phyloP scores from a whole-genome alignment of 306 rosid genomes.

The Boehmeria nivea region DNA sequence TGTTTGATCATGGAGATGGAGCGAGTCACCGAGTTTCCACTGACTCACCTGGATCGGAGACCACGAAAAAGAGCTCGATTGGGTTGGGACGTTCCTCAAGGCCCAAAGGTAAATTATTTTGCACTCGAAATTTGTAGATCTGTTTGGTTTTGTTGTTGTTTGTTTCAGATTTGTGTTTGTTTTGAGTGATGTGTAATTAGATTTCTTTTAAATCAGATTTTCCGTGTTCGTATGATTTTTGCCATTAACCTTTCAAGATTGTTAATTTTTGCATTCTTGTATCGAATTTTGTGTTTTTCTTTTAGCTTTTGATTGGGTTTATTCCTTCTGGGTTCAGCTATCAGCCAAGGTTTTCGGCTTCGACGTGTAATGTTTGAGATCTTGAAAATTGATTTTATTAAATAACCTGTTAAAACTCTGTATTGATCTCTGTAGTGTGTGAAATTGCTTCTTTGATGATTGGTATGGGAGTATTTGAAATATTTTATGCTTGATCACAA shows the following conservation, averaged over 20 bases:
- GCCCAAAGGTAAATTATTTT: conserved; percentile 62
- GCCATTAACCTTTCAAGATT: too few species aligned
- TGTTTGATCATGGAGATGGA: conserved; percentile 63
- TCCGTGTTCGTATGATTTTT: too few species aligned
- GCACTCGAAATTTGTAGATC: conserved; percentile 20
- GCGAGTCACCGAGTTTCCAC: conserved; percentile 86
- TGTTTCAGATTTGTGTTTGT: conserved; percentile 20
- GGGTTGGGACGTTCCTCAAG: conserved; percentile 92
- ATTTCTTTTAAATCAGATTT: too few species aligned
- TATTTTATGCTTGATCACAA: background rate
- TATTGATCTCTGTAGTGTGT: background rate
- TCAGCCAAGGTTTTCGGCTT: too few species aligned
- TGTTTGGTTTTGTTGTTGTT: conserved; percentile 18
- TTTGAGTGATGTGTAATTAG: conserved; percentile 27
- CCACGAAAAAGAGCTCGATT: conserved; percentile 89
- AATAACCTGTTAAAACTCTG: background rate
- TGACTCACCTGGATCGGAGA: conserved; percentile 75
- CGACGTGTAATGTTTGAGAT: too few species aligned
- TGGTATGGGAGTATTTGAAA: background rate
- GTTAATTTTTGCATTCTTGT: too few species aligned
- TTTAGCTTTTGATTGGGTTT: too few species aligned
- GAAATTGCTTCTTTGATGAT: too few species aligned
- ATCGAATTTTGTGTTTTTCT: too few species aligned
- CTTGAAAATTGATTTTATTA: too few species aligned
- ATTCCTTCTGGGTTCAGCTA: too few species aligned